These are phyloP conservation scores for Collybia sp. DNA, from an alignment of 768 basidiomycete species.

Conservation along the genomic window DNA sequence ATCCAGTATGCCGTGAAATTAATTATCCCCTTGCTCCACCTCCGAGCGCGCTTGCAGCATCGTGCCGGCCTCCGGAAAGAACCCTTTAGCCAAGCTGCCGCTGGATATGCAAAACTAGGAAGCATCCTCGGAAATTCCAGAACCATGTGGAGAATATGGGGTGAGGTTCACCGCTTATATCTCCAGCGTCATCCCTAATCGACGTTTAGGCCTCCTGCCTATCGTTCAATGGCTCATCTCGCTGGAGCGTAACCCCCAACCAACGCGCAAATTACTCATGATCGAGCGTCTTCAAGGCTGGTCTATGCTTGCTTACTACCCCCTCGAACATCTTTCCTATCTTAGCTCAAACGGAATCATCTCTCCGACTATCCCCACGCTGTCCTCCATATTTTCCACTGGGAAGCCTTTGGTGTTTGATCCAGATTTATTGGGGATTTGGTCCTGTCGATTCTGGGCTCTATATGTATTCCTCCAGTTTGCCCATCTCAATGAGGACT, in stretches of 20 bases:
- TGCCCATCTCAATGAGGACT: slow-evolving; percentile 66
- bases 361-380: slow-evolving; percentile 46
- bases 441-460: slow-evolving; percentile 83
- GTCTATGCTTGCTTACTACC: slow-evolving; percentile 78
- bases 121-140: slow-evolving; percentile 61
- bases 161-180: slow-evolving; percentile 31
- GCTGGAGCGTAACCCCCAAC: slow-evolving; percentile 65
- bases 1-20: slow-evolving; percentile 73
- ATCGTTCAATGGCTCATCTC: slow-evolving; percentile 79
- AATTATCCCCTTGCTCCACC: slow-evolving; percentile 56
- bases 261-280: slow-evolving; percentile 64
- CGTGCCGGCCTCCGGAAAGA: slow-evolving; percentile 51
- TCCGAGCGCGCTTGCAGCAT: slow-evolving; percentile 68
- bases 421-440: slow-evolving; percentile 45
- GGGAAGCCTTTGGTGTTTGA: slow-evolving; percentile 41
- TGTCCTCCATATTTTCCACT: slow-evolving; percentile 34
- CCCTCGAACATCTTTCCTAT: slow-evolving; percentile 73
- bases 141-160: slow-evolving; percentile 77
- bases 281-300: slow-evolving; percentile 80
- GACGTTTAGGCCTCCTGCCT: slow-evolving; percentile 58
- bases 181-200: neutral
- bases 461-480: slow-evolving; percentile 75
- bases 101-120: slow-evolving; percentile 48
- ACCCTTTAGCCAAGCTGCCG: slow-evolving; percentile 51
- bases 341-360: slow-evolving; percentile 58